These are phyloP conservation scores for Sarocladiaceae sp. DNA, from an alignment of 2,329 filamentous ascomycete genomes.

Conservation along the genomic window DNA sequence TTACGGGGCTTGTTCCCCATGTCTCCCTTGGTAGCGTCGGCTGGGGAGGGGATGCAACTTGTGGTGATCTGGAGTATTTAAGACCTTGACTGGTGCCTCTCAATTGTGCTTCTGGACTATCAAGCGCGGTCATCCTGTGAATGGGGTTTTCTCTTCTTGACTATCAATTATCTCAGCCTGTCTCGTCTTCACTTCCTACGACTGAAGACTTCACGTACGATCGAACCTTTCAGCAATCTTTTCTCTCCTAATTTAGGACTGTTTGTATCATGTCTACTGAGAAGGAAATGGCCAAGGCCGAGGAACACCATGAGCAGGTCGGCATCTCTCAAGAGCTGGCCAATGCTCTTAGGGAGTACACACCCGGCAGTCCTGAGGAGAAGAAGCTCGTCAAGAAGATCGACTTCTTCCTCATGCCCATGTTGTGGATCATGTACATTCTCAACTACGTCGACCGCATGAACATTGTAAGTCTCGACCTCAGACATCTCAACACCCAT, in stretches of 20 bases:
- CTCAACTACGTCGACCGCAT: conserved; percentile 25
- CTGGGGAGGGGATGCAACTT: no score
- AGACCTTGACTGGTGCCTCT: no score
- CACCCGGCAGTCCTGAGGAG: conserved; percentile 19
- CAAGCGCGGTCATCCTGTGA: no score
- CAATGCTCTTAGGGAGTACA: conserved; percentile 21
- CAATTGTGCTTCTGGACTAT: no score
- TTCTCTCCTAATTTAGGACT: no score
- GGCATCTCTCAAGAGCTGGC: conserved; percentile 16
- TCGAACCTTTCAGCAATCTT: no score
- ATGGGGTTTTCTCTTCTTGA: no score
- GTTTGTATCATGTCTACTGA: background rate
- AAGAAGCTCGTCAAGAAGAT: conserved; percentile 26
- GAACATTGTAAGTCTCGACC: conserved; percentile 20
- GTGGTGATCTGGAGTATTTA: background rate
- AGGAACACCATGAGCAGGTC: background rate
- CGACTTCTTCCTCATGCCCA: conserved; percentile 34
- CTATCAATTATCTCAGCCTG: no score
- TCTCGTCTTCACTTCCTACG: no score
- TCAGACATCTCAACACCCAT: no score
- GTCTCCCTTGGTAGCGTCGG: background rate
- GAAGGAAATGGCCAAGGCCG: background rate
- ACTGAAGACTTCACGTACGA: no score
- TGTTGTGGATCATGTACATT: conserved; percentile 49
- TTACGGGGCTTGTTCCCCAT: background rate